Evolutionary conservation across 108 stramenopile species (phyloP).

Genomic region (Parietichytrium sp.): DNA sequence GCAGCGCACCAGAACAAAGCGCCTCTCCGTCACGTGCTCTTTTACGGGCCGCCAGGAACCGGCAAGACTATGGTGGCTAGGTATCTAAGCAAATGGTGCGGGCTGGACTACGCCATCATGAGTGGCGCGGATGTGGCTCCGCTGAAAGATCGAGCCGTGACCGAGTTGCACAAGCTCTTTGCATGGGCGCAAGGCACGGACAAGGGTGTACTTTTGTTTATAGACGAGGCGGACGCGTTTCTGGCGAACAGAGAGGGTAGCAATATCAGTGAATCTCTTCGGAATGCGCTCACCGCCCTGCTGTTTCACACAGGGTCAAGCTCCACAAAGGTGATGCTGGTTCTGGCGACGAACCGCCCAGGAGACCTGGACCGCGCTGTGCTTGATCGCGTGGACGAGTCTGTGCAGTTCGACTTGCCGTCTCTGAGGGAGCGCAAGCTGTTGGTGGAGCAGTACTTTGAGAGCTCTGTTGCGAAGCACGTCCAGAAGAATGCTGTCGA

Average conservation of each 20-base stretch:
- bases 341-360: conserved; percentile 97
- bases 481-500: conserved; percentile 61
- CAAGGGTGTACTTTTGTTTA: conserved; percentile 88
- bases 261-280: conserved; percentile 89
- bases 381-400: conserved; percentile 98
- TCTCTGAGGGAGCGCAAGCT: conserved; percentile 76
- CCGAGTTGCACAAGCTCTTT: conserved; percentile 97
- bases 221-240: conserved; percentile 99
- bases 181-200: conserved; percentile 95
- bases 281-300: conserved; percentile 97
- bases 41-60: conserved; percentile 97
- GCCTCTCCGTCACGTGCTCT: conserved; percentile 95
- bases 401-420: conserved; percentile 92
- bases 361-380: conserved; percentile 94
- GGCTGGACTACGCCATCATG: conserved; percentile 96
- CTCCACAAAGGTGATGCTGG: conserved; percentile 93
- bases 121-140: conserved; percentile 99
- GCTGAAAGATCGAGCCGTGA: conserved; percentile 94
- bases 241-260: conserved; percentile 82
- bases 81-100: conserved; percentile 86
- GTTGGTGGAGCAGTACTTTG: conserved; percentile 94
- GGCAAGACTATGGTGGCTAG: conserved; percentile 99
- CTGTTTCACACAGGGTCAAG: conserved; percentile 80
- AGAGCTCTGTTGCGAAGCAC: conserved; percentile 84
- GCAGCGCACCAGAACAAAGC: conserved; percentile 95